phyloP scores from a whole-genome alignment of 306 rosid genomes.

The Astragalus glycyphyllos region DNA sequence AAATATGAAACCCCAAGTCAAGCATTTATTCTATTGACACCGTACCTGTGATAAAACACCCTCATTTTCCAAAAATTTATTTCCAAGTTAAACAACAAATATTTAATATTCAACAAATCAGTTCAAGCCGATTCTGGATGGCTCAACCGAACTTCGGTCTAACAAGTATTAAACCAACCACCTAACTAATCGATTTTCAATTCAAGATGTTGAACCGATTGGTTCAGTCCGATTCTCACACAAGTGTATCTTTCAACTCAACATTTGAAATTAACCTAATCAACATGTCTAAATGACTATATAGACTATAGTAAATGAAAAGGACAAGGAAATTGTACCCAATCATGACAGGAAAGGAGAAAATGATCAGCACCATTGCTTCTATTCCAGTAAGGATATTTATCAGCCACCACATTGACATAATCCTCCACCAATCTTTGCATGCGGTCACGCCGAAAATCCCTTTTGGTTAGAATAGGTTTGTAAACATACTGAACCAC shows the following conservation, averaged over 20 bases:
- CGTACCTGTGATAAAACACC: neutral
- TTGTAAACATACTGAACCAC: slow-evolving; percentile 51
- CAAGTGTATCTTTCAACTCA: too few relatives aligned
- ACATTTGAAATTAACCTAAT: neutral
- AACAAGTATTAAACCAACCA: too few relatives aligned
- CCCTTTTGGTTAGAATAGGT: slow-evolving; percentile 33
- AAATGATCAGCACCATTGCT: slow-evolving; percentile 75
- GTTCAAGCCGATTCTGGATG: too few relatives aligned
- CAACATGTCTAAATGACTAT: neutral
- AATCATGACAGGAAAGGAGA: slow-evolving; percentile 75
- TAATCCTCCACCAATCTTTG: slow-evolving; percentile 56
- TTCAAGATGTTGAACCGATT: too few relatives aligned
- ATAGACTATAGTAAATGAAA: slow-evolving; percentile 1
- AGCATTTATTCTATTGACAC: slow-evolving; percentile 6
- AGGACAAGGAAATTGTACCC: slow-evolving; percentile 47
- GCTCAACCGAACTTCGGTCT: too few relatives aligned
- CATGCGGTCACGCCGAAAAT: slow-evolving; percentile 55
- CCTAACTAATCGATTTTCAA: too few relatives aligned
- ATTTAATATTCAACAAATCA: too few relatives aligned
- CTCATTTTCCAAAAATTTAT: too few relatives aligned
- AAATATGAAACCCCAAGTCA: slow-evolving; percentile 29
- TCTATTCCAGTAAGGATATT: slow-evolving; percentile 64
- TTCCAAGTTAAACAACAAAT: too few relatives aligned
- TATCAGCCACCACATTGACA: slow-evolving; percentile 36
- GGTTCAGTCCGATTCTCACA: too few relatives aligned